Evolutionary conservation across 2,329 filamentous ascomycete genomes (phyloP).

Genomic region (Fusarium mangiferae): DNA sequence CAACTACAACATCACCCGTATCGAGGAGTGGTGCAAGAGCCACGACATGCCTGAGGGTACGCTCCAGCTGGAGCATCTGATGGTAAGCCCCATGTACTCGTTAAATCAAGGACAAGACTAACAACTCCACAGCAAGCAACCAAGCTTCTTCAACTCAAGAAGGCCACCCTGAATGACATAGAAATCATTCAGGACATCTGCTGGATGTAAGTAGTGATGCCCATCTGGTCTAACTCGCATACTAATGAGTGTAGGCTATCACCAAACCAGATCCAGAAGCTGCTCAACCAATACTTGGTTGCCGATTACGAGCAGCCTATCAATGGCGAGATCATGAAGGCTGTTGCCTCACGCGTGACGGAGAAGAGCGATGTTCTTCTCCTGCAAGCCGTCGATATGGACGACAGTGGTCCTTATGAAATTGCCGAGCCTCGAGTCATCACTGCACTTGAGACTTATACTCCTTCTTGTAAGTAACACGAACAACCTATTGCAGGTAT

Average conservation of each 20-base stretch:
- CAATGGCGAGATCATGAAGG: constrained; percentile 99
- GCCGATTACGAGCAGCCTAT: constrained; percentile 99
- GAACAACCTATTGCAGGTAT: not conserved
- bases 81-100: constrained; percentile 66
- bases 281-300: constrained; percentile 97
- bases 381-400: constrained; percentile 96
- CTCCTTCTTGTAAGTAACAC: constrained; percentile 83
- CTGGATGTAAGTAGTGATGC: constrained; percentile 83
- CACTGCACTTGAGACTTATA: constrained; percentile 96
- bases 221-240: not conserved
- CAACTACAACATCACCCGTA: constrained; percentile 99
- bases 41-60: constrained; percentile 99
- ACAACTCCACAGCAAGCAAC: constrained; percentile 80
- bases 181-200: constrained; percentile 99
- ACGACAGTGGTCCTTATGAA: constrained; percentile 97
- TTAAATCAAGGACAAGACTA: constrained; percentile 32
- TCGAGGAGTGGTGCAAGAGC: constrained; percentile 99
- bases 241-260: constrained; percentile 73
- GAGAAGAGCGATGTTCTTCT: constrained; percentile 98
- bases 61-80: constrained; percentile 95
- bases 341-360: constrained; percentile 93
- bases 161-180: constrained; percentile 98
- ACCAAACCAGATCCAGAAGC: constrained; percentile 98
- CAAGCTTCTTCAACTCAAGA: constrained; percentile 97
- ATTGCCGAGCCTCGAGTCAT: constrained; percentile 97